Evolutionary conservation across 768 basidiomycete genomes (phyloP), one percentile per base, ranked within the genome.

Genomic region (Crucibulum laeve): DNA sequence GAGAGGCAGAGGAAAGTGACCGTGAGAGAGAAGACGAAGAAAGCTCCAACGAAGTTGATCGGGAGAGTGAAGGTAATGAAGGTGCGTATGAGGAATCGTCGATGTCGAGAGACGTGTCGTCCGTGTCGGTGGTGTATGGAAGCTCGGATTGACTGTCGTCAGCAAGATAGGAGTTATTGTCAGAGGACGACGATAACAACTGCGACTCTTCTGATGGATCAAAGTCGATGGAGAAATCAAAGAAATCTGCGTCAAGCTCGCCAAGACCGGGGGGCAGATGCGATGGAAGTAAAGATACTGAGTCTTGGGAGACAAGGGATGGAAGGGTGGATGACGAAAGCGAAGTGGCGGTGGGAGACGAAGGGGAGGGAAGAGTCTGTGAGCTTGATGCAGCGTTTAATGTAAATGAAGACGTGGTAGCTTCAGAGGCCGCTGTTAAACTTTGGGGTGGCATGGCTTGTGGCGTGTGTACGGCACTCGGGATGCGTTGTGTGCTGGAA

Each of bases 21-120:
- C 68, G 67, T 49, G 76, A 73, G 47, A 70, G 60, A 4, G 68
- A 58, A 53, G 58, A 57, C 7, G 57, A 64, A 46, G 55, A 63
- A 47, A 54, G 60, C 41, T 57, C 64, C 28, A 58, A 61, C 1
- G 53, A 56, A 43, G 56, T 44, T 30, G 60, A 57, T 34, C 49
- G 57, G 32, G 67, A 65, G 44, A 57, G 63, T 19, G 56, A 56
- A 25, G 62, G 67, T 44, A 66, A 53, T 6, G 66, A 59, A 37
- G 60, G 62, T 36, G 57, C 53, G 14, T 13, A 37, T n/a, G 8
- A 30, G 19, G 32, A 22, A n/a, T 50, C 53, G 35, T 49, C 53
- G n/a, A n/a, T n/a, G n/a, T n/a, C n/a, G 14, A 52, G 11, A 18
- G 48, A 54, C 22, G 44, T 17, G 35, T 54, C 53, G 13, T n/a